phyloP scores from a whole-genome alignment of 805 yeast species.

The Pichia rugopelliculosa region DNA sequence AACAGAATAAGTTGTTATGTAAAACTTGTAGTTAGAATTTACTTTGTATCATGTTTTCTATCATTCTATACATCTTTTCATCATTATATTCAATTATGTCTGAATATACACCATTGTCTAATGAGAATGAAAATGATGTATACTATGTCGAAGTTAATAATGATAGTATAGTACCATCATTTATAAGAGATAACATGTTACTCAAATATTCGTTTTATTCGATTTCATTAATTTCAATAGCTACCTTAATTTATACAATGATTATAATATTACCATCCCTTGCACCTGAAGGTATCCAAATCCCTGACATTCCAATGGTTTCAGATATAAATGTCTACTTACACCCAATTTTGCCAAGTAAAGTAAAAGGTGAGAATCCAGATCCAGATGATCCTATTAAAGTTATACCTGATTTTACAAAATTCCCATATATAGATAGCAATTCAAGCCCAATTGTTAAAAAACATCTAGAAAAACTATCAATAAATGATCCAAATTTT shows the following conservation, averaged over 20 bases:
- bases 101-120: slow-evolving; percentile 11
- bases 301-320: slow-evolving; percentile 23
- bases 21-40: too few species aligned
- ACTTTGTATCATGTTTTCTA: neutral
- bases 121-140: neutral
- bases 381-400: slow-evolving; percentile 24
- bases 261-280: slow-evolving; percentile 26
- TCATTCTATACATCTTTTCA: neutral
- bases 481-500: slow-evolving; percentile 1
- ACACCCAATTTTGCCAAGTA: slow-evolving; percentile 24
- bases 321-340: slow-evolving; percentile 18
- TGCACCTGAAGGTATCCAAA: slow-evolving; percentile 26
- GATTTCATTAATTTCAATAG: slow-evolving; percentile 2
- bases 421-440: slow-evolving; percentile 16
- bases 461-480: slow-evolving; percentile 17
- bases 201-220: slow-evolving; percentile 10
- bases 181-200: slow-evolving; percentile 6
- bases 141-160: slow-evolving; percentile 14
- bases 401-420: slow-evolving; percentile 19
- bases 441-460: slow-evolving; percentile 14
- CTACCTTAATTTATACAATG: slow-evolving; percentile 23
- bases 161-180: slow-evolving; percentile 10
- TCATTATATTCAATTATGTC: neutral
- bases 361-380: slow-evolving; percentile 1
- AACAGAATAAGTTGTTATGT: too few species aligned